Evolutionary conservation across 129 eudicot species (phyloP).

Genomic region (Silybum marianum): DNA sequence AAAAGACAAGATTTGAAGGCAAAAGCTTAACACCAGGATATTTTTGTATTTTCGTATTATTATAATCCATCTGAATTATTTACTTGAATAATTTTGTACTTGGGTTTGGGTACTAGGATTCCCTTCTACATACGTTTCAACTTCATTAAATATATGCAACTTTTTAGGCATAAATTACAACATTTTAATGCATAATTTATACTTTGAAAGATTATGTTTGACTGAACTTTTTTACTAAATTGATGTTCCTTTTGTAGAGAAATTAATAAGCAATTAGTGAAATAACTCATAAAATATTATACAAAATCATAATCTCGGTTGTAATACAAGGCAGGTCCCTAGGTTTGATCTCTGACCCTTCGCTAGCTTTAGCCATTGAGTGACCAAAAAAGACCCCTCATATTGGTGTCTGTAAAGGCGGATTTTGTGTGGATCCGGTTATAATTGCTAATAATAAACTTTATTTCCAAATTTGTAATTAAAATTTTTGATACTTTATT

Average conservation of each 20-base stretch:
- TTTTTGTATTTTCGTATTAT: not conserved
- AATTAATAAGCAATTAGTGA: not conserved
- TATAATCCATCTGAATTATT: not conserved
- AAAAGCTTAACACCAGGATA: not conserved
- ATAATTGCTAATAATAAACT: too few species aligned
- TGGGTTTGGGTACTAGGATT: conserved; percentile 28
- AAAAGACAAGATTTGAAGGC: conserved; percentile 27
- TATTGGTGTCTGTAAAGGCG: too few species aligned
- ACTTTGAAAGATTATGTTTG: too few species aligned
- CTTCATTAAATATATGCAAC: not conserved
- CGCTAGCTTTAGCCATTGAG: too few species aligned
- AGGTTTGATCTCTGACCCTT: too few species aligned
- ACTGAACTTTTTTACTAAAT: too few species aligned
- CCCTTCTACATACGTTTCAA: conserved; percentile 5
- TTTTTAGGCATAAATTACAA: not conserved
- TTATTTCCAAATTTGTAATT: not conserved
- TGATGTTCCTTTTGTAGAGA: not conserved
- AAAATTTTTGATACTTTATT: not conserved
- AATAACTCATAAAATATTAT: not conserved
- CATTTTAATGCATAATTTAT: not conserved
- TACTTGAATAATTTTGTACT: not conserved
- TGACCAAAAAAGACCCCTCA: too few species aligned
- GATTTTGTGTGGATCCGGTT: too few species aligned
- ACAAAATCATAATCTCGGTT: not conserved
- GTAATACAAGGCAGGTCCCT: too few species aligned